Base-by-base conservation (phyloP, 2,329 filamentous ascomycete species). In the Leptoxyphium fumago region DNA sequence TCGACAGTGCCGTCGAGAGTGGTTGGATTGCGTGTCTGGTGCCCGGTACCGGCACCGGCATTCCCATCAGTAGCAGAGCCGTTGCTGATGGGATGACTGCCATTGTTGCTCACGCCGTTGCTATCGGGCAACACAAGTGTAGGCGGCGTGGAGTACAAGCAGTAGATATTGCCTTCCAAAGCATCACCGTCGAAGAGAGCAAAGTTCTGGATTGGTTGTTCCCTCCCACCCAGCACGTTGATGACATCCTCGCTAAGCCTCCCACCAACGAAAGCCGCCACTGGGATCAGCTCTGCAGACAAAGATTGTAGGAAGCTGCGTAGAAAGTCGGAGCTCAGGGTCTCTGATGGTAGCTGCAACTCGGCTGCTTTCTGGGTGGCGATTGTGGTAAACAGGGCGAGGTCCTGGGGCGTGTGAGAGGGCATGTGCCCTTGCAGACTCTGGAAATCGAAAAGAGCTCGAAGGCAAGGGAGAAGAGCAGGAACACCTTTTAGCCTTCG, bases 201-300 rank as follows among this genome's bases (percentile, higher is more conserved):
- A 61, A 94, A 78, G 62, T 98, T 98, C 66, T 98, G 91, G 38
- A 98, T 82, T 1, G 91, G 91, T 63, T 95, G 91, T 66, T 96
- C 87, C 36, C 83, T 79, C 60, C 84, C 79, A 41, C 88, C 86
- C 5, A 96, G 74, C 29, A 95, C 88, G 56, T 96, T 96, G 66
- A 98, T 96, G 42, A 94, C 87, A 60, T 98, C 91, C 65, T 98
- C 91, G 1, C 89, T 86, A 13, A 98, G 73, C 61, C 88, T 79
- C 9, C 88, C 91, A 41, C 91, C 91, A 10, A 98, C 70, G 46
- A 94, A 85, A 1, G 91, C 88, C 0, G 84, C 81, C 8, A 94
- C 85, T 7, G 91, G 87, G 10, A 84, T 80, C 34, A 96, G 69
- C 65, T 96, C 89, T 55, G 78, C 78, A 44, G 80, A 82, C 5